Percentiles rank a stretch among this genome's conserved stretches.
Conservation (phyloP, 208 protist genomes). For the Acanthamoeba royreba region DNA sequence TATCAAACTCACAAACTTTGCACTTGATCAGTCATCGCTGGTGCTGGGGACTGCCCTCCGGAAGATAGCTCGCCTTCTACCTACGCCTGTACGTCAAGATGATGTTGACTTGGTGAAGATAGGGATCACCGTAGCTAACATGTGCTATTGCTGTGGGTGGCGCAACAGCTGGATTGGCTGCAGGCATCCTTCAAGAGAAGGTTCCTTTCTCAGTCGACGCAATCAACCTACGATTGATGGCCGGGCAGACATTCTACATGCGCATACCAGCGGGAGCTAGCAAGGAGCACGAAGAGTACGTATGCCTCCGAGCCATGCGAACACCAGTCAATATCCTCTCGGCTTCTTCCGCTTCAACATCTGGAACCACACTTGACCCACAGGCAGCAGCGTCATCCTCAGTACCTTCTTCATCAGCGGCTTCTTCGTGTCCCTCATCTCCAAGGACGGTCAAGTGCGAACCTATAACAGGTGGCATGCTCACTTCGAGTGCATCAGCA, state of each 20-base stretch:
- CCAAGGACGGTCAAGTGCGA: no score
- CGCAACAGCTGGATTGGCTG: not conserved
- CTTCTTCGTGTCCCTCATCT: no score
- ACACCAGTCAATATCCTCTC: not conserved
- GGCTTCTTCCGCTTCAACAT: not conserved
- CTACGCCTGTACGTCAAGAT: not conserved
- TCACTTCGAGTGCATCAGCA: no score
- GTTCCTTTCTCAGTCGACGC: not conserved
- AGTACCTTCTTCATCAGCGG: no score
- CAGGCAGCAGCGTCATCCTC: no score
- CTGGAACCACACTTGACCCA: no score
- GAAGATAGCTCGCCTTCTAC: not conserved
- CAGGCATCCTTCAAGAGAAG: not conserved
- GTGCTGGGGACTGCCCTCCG: not conserved
- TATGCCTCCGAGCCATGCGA: not conserved
- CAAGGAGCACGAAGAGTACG: not conserved
- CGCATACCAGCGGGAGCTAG: not conserved
- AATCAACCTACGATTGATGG: not conserved
- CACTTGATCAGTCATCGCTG: not conserved
- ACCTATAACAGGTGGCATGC: no score
- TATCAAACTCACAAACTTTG: not conserved
- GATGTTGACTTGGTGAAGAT: no score
- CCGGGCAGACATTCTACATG: conserved; percentile 6
- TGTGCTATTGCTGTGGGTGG: not conserved
- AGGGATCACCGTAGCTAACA: not conserved